Conservation (phyloP, 108 stramenopile species). For the Pseudonitzschia pungens region DNA sequence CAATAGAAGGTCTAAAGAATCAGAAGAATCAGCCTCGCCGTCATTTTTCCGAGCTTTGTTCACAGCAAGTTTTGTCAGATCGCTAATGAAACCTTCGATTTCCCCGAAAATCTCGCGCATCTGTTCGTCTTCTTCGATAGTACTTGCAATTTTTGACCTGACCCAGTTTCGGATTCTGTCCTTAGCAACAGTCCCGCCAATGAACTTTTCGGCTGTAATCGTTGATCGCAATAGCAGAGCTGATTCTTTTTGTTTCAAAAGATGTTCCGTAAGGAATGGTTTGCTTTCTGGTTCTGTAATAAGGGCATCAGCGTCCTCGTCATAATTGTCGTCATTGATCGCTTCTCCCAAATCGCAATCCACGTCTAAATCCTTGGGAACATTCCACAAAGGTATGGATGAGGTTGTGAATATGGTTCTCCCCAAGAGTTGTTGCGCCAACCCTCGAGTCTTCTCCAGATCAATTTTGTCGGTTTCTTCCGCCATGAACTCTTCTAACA, state of each 20-base stretch:
- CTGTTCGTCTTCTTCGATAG: slow-evolving; percentile 17
- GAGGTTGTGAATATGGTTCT: slow-evolving; percentile 23
- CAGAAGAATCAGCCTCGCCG: not conserved
- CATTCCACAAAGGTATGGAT: slow-evolving; percentile 28
- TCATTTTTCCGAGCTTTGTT: slow-evolving; percentile 1
- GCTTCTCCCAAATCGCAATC: slow-evolving; percentile 5
- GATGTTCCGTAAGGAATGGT: not conserved
- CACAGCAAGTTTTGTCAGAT: slow-evolving; percentile 13
- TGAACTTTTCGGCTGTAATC: slow-evolving; percentile 16
- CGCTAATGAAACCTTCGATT: not conserved
- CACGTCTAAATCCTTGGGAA: not conserved
- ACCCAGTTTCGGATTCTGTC: slow-evolving; percentile 40
- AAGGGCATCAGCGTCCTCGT: slow-evolving; percentile 10
- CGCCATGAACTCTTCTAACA: slow-evolving; percentile 2
- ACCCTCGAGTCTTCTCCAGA: slow-evolving; percentile 11
- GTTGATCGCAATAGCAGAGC: slow-evolving; percentile 1
- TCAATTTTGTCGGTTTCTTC: slow-evolving; percentile 1
- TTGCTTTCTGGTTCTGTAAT: not conserved
- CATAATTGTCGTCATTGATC: slow-evolving; percentile 15
- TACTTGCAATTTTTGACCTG: slow-evolving; percentile 28
- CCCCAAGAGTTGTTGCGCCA: slow-evolving; percentile 7
- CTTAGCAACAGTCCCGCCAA: slow-evolving; percentile 19
- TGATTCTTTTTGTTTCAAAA: slow-evolving; percentile 9
- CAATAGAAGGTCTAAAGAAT: not conserved
- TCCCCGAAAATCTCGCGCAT: slow-evolving; percentile 6